Conservation (phyloP, 1,284 basidiomycete species). For the Melanopsichium pennsylvanicum region DNA sequence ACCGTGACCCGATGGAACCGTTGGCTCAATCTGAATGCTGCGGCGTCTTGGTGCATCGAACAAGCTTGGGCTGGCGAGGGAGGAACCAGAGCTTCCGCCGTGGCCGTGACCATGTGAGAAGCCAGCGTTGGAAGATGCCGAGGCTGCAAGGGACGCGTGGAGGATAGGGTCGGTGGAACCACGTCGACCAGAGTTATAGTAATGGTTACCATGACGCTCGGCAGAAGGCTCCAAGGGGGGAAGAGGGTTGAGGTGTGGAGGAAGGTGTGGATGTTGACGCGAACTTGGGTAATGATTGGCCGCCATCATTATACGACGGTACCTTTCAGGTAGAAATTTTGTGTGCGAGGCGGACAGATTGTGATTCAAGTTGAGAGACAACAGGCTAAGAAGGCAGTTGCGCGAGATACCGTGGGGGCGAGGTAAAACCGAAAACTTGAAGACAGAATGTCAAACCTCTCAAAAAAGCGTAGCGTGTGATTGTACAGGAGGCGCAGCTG, state of each 20-base stretch:
- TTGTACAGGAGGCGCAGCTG: too few species aligned
- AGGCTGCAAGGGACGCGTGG: constrained; percentile 49
- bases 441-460: too few species aligned
- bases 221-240: constrained; percentile 48
- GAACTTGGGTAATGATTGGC: constrained; percentile 42
- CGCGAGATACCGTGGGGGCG: too few species aligned
- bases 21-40: constrained; percentile 49
- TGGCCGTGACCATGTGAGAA: constrained; percentile 35
- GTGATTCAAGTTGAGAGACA: too few species aligned
- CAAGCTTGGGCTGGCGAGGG: constrained; percentile 32
- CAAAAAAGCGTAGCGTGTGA: too few species aligned
- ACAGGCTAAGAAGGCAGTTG: too few species aligned
- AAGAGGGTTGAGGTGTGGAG: constrained; percentile 43
- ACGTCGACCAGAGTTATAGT: constrained; percentile 26
- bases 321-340: too few species aligned
- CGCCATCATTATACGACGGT: constrained; percentile 38
- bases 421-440: too few species aligned
- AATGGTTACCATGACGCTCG: constrained; percentile 32
- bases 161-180: constrained; percentile 53
- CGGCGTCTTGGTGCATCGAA: constrained; percentile 41
- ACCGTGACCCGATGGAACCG: constrained; percentile 33
- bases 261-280: constrained; percentile 47
- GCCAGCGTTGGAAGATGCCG: constrained; percentile 31
- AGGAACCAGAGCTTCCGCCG: constrained; percentile 27
- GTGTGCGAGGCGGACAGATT: too few species aligned